Evolutionary conservation across 2,329 filamentous ascomycete species (phyloP), one percentile per base, ranked within the genome.

Genomic region (Chaetomium strumarium): DNA sequence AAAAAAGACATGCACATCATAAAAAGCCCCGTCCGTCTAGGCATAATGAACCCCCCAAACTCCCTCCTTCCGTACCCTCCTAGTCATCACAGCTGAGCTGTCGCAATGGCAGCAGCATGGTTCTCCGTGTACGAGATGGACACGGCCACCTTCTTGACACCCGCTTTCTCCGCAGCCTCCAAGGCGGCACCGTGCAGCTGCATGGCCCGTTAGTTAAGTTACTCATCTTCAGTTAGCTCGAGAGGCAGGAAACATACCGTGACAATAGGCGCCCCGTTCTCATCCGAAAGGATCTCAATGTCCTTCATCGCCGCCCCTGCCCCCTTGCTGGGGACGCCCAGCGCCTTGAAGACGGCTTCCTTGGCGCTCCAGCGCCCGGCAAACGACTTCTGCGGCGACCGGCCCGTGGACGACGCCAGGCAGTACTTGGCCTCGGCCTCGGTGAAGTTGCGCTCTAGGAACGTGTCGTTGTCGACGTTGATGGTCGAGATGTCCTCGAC

Each of bases 321-420:
- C 56, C 93, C 93, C 72, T 88, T 85, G 71, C 91, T 86, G 62
- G 80, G 74, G 12, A 97, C 91, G 60, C 91, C 90, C 13, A 99
- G 78, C 36, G 89, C 90, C 81, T 99, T 99, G 80, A 99, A 99
- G 1, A 99, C 91, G 29, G 93, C 93, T 74, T 99, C 93, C 76
- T 99, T 99, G 34, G 93, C 93, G 64, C 86, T 92, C 93, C 93
- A 99, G 62, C 90, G 84, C 46, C 93, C 93, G 5, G 92, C 90
- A 71, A 96, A 99, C 47, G 90, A 95, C 60, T 91, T 88, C 67
- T 90, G 89, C 1, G 90, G 88, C 66, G 81, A 85, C 6, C 90
- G 75, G 14, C 89, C 62, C 24, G 64, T 64, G 19, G 58, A 55
- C 19, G 63, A 85, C 65, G 85, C 83, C 58, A 79, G 78, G 76